Evolutionary conservation across 441 rosid species (phyloP).

Genomic region (Arabidopsis hybrid): DNA sequence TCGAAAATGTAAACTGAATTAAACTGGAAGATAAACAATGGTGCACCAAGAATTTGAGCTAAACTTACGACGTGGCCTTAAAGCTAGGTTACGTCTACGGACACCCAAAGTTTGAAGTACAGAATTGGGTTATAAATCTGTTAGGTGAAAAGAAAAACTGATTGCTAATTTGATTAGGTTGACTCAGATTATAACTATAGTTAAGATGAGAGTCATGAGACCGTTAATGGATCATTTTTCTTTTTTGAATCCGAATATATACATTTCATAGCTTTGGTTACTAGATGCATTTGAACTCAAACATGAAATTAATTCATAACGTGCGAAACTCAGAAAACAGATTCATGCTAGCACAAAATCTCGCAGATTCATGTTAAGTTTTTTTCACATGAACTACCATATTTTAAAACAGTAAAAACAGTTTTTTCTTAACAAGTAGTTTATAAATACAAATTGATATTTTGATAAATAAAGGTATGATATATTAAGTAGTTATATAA

Average conservation of each 20-base stretch:
- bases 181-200: not conserved
- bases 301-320: too few relatives aligned
- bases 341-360: too few relatives aligned
- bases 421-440: too few relatives aligned
- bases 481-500: not conserved
- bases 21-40: not conserved
- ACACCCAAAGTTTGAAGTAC: not conserved
- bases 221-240: too few relatives aligned
- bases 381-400: not conserved
- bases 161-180: not conserved
- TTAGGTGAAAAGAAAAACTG: not conserved
- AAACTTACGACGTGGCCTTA: not conserved
- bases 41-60: not conserved
- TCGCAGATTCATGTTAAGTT: too few relatives aligned
- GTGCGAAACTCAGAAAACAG: too few relatives aligned
- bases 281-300: too few relatives aligned
- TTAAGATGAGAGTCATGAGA: too few relatives aligned
- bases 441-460: not conserved
- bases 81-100: conserved; percentile 4
- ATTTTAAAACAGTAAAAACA: not conserved
- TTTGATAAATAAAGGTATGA: not conserved
- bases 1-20: not conserved
- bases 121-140: not conserved
- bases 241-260: too few relatives aligned
- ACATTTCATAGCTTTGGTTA: too few relatives aligned